Evolutionary conservation across 1,139 yeast species (phyloP), one percentile per base, ranked within the genome.

Genomic region (Diutina siamensis): DNA sequence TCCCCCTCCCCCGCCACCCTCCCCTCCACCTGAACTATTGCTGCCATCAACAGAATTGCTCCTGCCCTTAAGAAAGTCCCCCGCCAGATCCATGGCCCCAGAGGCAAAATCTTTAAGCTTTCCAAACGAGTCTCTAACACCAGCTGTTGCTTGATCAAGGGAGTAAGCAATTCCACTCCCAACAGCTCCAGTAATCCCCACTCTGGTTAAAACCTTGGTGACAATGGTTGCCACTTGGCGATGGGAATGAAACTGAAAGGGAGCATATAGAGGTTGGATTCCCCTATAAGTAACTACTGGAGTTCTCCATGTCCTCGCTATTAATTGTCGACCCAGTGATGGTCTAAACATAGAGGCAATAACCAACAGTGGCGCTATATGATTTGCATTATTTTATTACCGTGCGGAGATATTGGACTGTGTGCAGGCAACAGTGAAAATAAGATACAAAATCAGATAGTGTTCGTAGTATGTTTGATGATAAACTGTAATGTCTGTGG

Each of bases 1-100:
- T 63, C 65, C 34, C 54, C 57, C 61, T 7, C 57, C 57, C n/a
- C 51, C 52, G 4, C 55, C 55, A 7, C 58, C 56, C 13, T 53
- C 54, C 5, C 8, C 4, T 5, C 36, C 40, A 21, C 40, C 40
- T 7, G 19, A n/a, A 4, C 28, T 17, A 21, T 22, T 10, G 10
- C 28, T 15, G 15, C 32, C 32, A 25, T 25, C 42, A n/a, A 9
- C 42, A 13, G 18, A 12, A 7, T 12, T 12, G 10, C 42, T 32
- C 42, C n/a, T 38, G 4, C 42, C 52, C 34, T 57, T 65, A 34
- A 52, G 59, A 17, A 54, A 54, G 22, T 38, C 42, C 8, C 40
- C 40, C 3, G 40, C 40, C 40, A 35, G 40, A 21, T 35, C 40
- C 12, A 35, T 13, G 17, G 40, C 40, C 3, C 40, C 40, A 35